A percentile compares a stretch with the other conserved stretches of the same genome.
phyloP scores from a whole-genome alignment of 1,284 basidiomycete species.

The Chalciporus sp. region DNA sequence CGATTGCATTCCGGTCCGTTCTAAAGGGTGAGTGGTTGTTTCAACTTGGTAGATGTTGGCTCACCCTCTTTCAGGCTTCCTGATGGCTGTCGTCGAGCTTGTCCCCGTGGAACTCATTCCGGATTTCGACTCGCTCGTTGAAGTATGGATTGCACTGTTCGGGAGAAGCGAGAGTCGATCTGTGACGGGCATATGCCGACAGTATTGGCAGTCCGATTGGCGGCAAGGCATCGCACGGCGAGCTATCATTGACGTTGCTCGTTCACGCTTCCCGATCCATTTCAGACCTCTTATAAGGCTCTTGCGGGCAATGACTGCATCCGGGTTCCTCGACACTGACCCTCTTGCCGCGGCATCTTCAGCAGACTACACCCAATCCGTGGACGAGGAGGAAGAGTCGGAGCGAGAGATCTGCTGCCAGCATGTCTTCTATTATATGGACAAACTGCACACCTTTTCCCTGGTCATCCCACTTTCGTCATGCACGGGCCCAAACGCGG shows the following conservation, averaged over 20 bases:
- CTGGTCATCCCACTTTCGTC: constrained; percentile 67
- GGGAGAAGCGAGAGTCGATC: constrained; percentile 73
- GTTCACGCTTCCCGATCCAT: constrained; percentile 81
- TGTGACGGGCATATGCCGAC: constrained; percentile 71
- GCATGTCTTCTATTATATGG: constrained; percentile 75
- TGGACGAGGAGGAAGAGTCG: constrained; percentile 23
- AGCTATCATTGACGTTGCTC: constrained; percentile 78
- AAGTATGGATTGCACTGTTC: constrained; percentile 81
- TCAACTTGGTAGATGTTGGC: background rate
- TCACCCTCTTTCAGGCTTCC: constrained; percentile 50
- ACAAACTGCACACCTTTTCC: constrained; percentile 73
- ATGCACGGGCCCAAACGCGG: constrained; percentile 62
- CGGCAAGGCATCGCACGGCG: constrained; percentile 60
- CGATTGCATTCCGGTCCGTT: constrained; percentile 80
- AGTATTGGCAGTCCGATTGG: constrained; percentile 79
- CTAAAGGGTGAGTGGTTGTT: constrained; percentile 64
- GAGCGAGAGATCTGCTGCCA: constrained; percentile 51
- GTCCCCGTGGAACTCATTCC: constrained; percentile 73
- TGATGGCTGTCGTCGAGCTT: constrained; percentile 74
- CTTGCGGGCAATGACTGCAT: constrained; percentile 73
- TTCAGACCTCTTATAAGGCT: constrained; percentile 73
- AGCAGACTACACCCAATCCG: constrained; percentile 43
- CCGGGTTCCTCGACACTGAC: constrained; percentile 71
- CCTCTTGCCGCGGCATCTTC: constrained; percentile 57
- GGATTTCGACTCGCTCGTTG: constrained; percentile 70